Evolutionary conservation across 1,284 basidiomycete genomes (phyloP), one percentile per base, ranked within the genome.

Genomic region (Pterula multifida): DNA sequence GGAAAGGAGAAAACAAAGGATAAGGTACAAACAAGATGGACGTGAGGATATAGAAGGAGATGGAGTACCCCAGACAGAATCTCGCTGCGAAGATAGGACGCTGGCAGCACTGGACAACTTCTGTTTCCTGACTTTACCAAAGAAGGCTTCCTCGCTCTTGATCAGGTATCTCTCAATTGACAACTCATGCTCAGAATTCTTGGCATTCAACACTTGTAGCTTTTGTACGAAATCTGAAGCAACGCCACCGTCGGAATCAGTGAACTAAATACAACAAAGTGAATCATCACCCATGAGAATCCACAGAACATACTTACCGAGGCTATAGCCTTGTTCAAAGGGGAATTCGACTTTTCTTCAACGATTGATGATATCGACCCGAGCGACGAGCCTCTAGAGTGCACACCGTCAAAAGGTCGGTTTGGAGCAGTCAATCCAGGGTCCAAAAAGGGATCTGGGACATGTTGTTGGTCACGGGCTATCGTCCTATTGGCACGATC

Each of bases 121-220:
- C 58, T 92, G 90, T 67, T 81, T 88, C 63, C 86, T 81, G 56
- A 91, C 86, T 62, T 83, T 85, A 55, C 85, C 84, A 67, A 93
- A 94, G 80, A 92, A 94, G 0, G 81, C 81, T 63, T 93, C 90
- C 66, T 95, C 91, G 58, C 85, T 90, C 71, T 92, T 93, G 58
- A 81, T 74, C 57, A 95, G 68, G 73, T 76, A 95, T 62, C 87
- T 86, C 62, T 94, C 91, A 57, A 95, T 95, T 46, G 89, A 94
- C 36, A 95, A 64, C 59, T 95, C 91, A 53, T 80, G 78, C 68
- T 90, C 90, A 3, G 91, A 95, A 61, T 95, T 95, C 53, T 89
- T 86, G 0, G 89, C 70, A 45, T 78, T 83, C 49, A 96, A 75
- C 54, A 66, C 65, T 61, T 90, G 83, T 45, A 96, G 68, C 63